A percentile compares a stretch with the other conserved stretches of the same genome.
phyloP scores from a whole-genome alignment of 805 yeast genomes.

The Cyberlindnera nakhonratchasimensis region DNA sequence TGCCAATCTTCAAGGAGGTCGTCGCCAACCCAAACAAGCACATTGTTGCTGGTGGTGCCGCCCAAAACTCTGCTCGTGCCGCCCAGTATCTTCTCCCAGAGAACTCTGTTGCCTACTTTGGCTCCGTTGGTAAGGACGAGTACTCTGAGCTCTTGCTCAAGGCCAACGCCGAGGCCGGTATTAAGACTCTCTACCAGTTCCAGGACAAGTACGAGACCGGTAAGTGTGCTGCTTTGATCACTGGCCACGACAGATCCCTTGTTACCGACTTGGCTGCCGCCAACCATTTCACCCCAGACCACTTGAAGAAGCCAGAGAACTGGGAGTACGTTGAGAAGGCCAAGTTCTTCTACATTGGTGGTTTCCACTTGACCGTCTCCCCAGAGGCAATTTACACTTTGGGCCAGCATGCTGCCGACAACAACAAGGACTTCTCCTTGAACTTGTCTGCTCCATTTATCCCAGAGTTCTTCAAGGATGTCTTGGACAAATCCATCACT shows the following conservation, averaged over 20 bases:
- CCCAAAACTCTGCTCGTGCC: constrained; percentile 98
- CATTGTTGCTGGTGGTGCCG: constrained; percentile 97
- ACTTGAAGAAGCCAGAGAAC: constrained; percentile 83
- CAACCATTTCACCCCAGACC: constrained; percentile 88
- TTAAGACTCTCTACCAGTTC: constrained; percentile 79
- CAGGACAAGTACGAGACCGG: constrained; percentile 82
- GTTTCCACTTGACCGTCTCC: constrained; percentile 98
- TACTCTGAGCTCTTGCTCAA: constrained; percentile 74
- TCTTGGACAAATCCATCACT: constrained; percentile 73
- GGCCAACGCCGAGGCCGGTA: constrained; percentile 89
- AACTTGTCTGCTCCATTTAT: constrained; percentile 97
- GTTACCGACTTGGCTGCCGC: constrained; percentile 98
- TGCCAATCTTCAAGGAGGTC: constrained; percentile 82
- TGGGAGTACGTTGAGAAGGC: constrained; percentile 84
- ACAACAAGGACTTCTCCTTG: constrained; percentile 71
- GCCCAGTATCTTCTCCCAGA: constrained; percentile 89
- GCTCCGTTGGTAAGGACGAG: constrained; percentile 92
- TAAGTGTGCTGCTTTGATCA: constrained; percentile 94
- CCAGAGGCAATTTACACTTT: constrained; percentile 88
- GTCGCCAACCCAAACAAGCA: constrained; percentile 56
- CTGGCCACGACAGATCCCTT: constrained; percentile 84
- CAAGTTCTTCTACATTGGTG: constrained; percentile 87
- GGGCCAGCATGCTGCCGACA: constrained; percentile 88
- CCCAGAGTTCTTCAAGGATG: constrained; percentile 91
- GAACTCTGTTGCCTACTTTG: constrained; percentile 85